These are phyloP conservation scores for Coemansia pectinata DNA, from an alignment of 192 early-diverging fungal species.

Conservation along the genomic window DNA sequence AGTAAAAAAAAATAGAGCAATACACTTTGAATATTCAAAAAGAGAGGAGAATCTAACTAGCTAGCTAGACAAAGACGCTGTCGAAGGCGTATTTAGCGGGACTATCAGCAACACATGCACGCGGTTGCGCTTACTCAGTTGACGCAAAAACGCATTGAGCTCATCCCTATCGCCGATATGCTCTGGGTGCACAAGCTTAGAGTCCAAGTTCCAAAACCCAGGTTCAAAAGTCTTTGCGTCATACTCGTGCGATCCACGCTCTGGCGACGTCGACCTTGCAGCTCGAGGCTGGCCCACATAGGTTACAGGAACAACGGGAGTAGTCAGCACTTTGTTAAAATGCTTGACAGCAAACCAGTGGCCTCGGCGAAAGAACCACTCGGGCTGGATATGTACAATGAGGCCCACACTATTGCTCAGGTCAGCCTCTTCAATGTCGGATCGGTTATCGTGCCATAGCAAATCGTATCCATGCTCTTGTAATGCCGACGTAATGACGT, in stretches of 20 bases:
- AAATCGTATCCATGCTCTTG: constrained; percentile 40
- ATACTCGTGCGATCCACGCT: constrained; percentile 29
- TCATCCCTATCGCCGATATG: constrained; percentile 29
- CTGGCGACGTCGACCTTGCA: constrained; percentile 18
- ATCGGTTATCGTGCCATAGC: constrained; percentile 46
- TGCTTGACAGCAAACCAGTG: constrained; percentile 54
- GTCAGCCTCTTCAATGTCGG: constrained; percentile 28
- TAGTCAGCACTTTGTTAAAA: constrained; percentile 24
- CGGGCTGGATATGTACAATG: constrained; percentile 47
- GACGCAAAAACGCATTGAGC: constrained; percentile 31
- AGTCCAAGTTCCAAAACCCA: constrained; percentile 54
- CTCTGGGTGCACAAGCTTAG: constrained; percentile 38
- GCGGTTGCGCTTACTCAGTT: constrained; percentile 33
- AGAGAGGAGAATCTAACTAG: not conserved
- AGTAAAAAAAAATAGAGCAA: not conserved
- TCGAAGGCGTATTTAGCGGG: constrained; percentile 17
- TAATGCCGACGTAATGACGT: constrained; percentile 47
- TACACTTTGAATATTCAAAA: not conserved
- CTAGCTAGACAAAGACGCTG: constrained; percentile 18
- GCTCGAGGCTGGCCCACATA: constrained; percentile 43
- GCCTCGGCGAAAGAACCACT: constrained; percentile 49
- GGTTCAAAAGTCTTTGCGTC: constrained; percentile 23
- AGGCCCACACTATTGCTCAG: constrained; percentile 29
- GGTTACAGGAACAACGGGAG: constrained; percentile 21
- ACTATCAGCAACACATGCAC: constrained; percentile 46